These are phyloP conservation scores for Taphrina communis DNA, from an alignment of 1,139 yeast species.

Conservation along the genomic window DNA sequence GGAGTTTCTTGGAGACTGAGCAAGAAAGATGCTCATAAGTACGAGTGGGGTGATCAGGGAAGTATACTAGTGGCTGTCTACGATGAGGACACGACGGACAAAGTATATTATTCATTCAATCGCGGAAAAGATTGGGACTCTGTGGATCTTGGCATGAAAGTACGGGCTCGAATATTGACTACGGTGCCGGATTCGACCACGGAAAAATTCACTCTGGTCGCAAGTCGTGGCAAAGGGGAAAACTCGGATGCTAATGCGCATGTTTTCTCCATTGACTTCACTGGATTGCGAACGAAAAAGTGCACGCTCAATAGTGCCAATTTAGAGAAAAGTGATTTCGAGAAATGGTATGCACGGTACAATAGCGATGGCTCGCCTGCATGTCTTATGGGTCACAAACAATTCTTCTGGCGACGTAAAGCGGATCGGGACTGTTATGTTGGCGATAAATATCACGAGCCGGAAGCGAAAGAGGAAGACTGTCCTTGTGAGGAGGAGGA, in stretches of 20 bases:
- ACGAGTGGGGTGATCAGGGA: slow-evolving; percentile 80
- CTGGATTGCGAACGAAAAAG: slow-evolving; percentile 58
- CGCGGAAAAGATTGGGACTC: slow-evolving; percentile 73
- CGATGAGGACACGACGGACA: slow-evolving; percentile 48
- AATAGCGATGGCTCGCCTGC: slow-evolving; percentile 59
- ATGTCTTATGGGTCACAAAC: slow-evolving; percentile 78
- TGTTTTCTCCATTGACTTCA: slow-evolving; percentile 65
- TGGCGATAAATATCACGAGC: slow-evolving; percentile 64
- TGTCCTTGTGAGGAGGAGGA: slow-evolving; percentile 73
- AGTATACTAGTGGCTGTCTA: slow-evolving; percentile 72
- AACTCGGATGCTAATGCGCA: slow-evolving; percentile 46
- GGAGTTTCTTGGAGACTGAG: slow-evolving; percentile 73
- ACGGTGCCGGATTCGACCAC: slow-evolving; percentile 81
- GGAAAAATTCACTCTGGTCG: slow-evolving; percentile 63
- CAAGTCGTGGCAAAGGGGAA: slow-evolving; percentile 53
- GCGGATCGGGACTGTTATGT: slow-evolving; percentile 72
- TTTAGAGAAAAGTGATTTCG: slow-evolving; percentile 67
- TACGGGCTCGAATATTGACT: slow-evolving; percentile 59
- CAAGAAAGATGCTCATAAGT: slow-evolving; percentile 62
- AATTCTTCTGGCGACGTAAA: slow-evolving; percentile 71
- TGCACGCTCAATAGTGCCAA: slow-evolving; percentile 54
- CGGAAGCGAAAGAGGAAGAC: slow-evolving; percentile 61
- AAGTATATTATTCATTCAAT: slow-evolving; percentile 65
- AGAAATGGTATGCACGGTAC: slow-evolving; percentile 68
- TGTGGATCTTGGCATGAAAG: slow-evolving; percentile 57